Base-by-base conservation (phyloP, 2,329 filamentous ascomycete species). In the Aspergillus piperis region DNA sequence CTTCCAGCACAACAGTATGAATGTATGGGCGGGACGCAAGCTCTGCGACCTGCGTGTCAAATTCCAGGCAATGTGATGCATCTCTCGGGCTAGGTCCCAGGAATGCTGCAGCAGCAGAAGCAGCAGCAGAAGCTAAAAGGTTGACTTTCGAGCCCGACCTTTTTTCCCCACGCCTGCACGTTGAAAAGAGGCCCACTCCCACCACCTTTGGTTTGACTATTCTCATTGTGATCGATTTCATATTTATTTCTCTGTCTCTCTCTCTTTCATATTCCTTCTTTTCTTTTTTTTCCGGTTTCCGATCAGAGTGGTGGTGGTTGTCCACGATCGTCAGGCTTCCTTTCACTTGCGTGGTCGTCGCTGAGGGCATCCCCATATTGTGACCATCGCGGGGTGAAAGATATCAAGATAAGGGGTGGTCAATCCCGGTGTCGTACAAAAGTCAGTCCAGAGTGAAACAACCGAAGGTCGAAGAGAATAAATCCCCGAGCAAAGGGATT, bases 41-140 rank as follows among this genome's bases (percentile, higher is more conserved):
- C 49, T 67, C 60, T 62, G 60, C 59, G 59, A 62, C 59, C 65
- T 70, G 68, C 64, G 66, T 65, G 64, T 65, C 62, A 67, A 63
- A 60, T 62, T 58, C 58, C 61, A 63, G 67, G 64, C 62, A 66
- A 73, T 71, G 69, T 73, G 71, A 73, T 70, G 64, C 66, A 67
- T 73, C 67, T 65, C 67, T 62, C 64, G 61, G 67, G 56, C 65
- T 64, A 62, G 61, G 64, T 58, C 61, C 54, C 61, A 65, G 57
- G 60, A 61, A 58, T 56, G 58, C 62, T 59, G 58, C 51, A 58
- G 32, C 32, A 36, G 32, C 32, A 36, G 32, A 4, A 36, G 30
- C 23, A 25, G 30, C 30, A 32, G 30, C 30, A 32, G 30, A 36
- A 36, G 56, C 62, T 58, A 59, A 59, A 55, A 54, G 49, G 57